A percentile compares a stretch with the other conserved stretches of the same genome.
Conservation (phyloP, 768 basidiomycete genomes). For the Trametopsis cervina region DNA sequence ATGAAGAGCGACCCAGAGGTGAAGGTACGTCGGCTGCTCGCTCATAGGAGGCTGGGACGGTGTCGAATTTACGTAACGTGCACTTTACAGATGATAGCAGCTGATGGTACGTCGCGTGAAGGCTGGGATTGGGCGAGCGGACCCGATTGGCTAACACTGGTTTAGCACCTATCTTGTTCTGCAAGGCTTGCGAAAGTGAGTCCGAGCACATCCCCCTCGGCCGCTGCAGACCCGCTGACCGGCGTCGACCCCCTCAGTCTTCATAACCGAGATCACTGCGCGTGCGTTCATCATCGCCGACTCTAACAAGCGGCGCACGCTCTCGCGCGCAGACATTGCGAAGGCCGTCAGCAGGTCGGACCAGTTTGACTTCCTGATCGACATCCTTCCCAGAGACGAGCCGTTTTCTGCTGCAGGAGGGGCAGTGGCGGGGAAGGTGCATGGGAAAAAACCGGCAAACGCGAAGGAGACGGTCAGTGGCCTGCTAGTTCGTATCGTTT, state of each 20-base stretch:
- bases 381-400: slow-evolving; percentile 89
- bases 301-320: slow-evolving; percentile 91
- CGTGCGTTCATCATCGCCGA: slow-evolving; percentile 95
- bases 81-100: slow-evolving; percentile 83
- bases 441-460: slow-evolving; percentile 20
- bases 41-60: not conserved
- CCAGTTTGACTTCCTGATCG: slow-evolving; percentile 97
- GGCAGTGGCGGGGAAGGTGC: slow-evolving; percentile 7
- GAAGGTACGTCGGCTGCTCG: slow-evolving; percentile 51
- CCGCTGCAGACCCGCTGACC: not conserved
- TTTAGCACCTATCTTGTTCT: slow-evolving; percentile 87
- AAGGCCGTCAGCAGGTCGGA: slow-evolving; percentile 89
- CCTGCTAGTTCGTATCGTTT: not conserved
- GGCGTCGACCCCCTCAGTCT: slow-evolving; percentile 53
- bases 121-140: not conserved
- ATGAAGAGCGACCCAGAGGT: slow-evolving; percentile 99
- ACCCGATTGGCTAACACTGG: not conserved
- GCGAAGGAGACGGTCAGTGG: not conserved
- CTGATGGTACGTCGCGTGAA: slow-evolving; percentile 58
- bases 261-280: slow-evolving; percentile 95
- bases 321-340: slow-evolving; percentile 89
- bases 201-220: slow-evolving; percentile 12
- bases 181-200: slow-evolving; percentile 97
- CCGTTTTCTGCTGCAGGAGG: slow-evolving; percentile 15
- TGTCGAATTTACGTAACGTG: slow-evolving; percentile 2